These are phyloP conservation scores for Lentinula aciculospora DNA, from an alignment of 768 basidiomycete genomes.

Conservation along the genomic window DNA sequence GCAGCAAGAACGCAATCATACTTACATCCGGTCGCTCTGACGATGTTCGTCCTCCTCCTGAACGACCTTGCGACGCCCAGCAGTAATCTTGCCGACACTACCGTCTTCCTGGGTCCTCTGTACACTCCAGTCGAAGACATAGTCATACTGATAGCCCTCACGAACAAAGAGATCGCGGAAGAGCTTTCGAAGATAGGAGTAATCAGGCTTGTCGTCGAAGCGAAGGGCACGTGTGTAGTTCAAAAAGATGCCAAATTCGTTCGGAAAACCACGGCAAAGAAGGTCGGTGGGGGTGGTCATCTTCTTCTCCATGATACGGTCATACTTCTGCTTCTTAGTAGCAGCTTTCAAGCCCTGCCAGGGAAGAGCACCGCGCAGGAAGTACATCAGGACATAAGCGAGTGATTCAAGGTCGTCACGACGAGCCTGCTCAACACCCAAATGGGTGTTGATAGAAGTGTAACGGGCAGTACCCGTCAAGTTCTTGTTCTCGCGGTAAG, in stretches of 20 bases:
- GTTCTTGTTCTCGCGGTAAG: slow-evolving; percentile 99
- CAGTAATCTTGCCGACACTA: slow-evolving; percentile 51
- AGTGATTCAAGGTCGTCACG: slow-evolving; percentile 98
- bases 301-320: slow-evolving; percentile 99
- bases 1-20: slow-evolving; percentile 16
- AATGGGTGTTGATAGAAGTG: slow-evolving; percentile 98
- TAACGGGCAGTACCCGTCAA: slow-evolving; percentile 98
- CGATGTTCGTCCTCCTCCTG: slow-evolving; percentile 85
- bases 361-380: slow-evolving; percentile 94
- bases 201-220: slow-evolving; percentile 99
- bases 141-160: slow-evolving; percentile 98
- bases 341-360: slow-evolving; percentile 99
- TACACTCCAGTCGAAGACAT: slow-evolving; percentile 98
- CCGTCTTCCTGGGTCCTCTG: slow-evolving; percentile 73
- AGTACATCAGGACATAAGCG: slow-evolving; percentile 99
- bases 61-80: slow-evolving; percentile 72
- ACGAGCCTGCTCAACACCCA: slow-evolving; percentile 97
- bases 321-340: slow-evolving; percentile 99
- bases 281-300: slow-evolving; percentile 98
- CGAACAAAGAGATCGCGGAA: slow-evolving; percentile 98
- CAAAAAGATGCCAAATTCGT: slow-evolving; percentile 98
- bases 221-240: slow-evolving; percentile 99
- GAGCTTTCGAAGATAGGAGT: slow-evolving; percentile 98
- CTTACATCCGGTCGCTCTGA: slow-evolving; percentile 79
- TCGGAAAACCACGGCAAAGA: slow-evolving; percentile 98